These are phyloP conservation scores for Globisporangium cystogenes DNA, from an alignment of 352 stramenopile species.

Conservation along the genomic window DNA sequence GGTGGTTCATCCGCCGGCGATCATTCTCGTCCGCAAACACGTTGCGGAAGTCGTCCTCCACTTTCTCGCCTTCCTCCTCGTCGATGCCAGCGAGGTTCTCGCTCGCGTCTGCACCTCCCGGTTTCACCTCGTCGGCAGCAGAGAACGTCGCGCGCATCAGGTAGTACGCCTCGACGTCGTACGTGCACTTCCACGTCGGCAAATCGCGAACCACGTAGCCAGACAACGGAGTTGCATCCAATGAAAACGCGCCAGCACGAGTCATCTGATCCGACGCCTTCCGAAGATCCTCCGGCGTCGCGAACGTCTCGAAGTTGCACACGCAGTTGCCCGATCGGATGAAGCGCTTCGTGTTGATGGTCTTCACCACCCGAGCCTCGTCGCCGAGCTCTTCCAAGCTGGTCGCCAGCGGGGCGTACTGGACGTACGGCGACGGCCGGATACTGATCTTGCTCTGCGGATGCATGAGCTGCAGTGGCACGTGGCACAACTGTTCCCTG, in stretches of 20 bases:
- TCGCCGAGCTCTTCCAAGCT: constrained; percentile 78
- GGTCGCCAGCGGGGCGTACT: constrained; percentile 78
- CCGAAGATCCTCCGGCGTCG: constrained; percentile 59
- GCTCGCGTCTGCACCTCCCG: constrained; percentile 5
- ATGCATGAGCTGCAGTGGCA: constrained; percentile 81
- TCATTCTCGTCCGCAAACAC: constrained; percentile 51
- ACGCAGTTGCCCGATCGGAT: constrained; percentile 68
- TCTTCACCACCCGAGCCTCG: constrained; percentile 60
- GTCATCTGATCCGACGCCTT: constrained; percentile 30
- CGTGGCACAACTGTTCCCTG: constrained; percentile 72
- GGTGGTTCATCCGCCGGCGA: constrained; percentile 46
- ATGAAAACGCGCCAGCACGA: constrained; percentile 19
- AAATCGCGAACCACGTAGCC: constrained; percentile 83
- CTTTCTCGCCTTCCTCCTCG: constrained; percentile 60
- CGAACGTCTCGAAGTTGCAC: constrained; percentile 80
- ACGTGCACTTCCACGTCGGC: constrained; percentile 83
- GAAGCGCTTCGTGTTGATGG: constrained; percentile 77
- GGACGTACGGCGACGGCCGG: constrained; percentile 72
- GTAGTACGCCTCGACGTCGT: constrained; percentile 86
- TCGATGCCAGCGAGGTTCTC: constrained; percentile 27
- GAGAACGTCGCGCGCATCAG: constrained; percentile 82
- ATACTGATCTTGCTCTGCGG: constrained; percentile 87
- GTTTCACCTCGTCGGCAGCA: constrained; percentile 41
- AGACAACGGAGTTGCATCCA: constrained; percentile 42
- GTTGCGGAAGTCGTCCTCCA: constrained; percentile 78